Conservation (phyloP, 768 basidiomycete genomes). For the Butyriboletus loyo region DNA sequence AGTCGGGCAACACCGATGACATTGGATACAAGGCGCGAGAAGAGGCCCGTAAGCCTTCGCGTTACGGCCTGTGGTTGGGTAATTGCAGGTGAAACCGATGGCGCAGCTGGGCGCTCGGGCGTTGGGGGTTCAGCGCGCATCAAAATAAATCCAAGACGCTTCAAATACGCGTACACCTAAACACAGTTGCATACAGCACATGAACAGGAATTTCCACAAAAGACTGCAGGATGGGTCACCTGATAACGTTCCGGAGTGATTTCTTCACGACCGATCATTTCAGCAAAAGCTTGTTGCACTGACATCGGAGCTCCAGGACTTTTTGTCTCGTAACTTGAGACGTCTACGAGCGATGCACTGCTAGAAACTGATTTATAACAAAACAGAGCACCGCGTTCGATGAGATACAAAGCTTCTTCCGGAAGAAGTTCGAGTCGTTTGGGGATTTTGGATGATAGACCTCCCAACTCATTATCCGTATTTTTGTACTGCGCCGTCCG, state of each 20-base stretch:
- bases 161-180: slow-evolving; percentile 91
- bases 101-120: slow-evolving; percentile 49
- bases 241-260: slow-evolving; percentile 86
- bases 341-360: slow-evolving; percentile 15
- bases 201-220: background rate
- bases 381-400: slow-evolving; percentile 85
- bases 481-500: slow-evolving; percentile 36
- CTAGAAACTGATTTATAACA: slow-evolving; percentile 63
- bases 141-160: slow-evolving; percentile 86
- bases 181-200: background rate
- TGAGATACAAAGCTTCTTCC: slow-evolving; percentile 91
- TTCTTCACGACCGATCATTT: slow-evolving; percentile 78
- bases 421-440: slow-evolving; percentile 85
- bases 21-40: slow-evolving; percentile 10
- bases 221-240: slow-evolving; percentile 40
- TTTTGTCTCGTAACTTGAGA: slow-evolving; percentile 31
- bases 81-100: slow-evolving; percentile 25
- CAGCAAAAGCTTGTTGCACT: slow-evolving; percentile 84
- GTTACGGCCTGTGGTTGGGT: slow-evolving; percentile 1
- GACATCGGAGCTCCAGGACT: slow-evolving; percentile 75
- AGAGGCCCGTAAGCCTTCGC: slow-evolving; percentile 5
- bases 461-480: slow-evolving; percentile 9
- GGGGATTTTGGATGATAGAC: slow-evolving; percentile 38
- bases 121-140: slow-evolving; percentile 69
- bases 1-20: slow-evolving; percentile 1